Evolutionary conservation across 352 stramenopile species (phyloP), one percentile per base, ranked within the genome.

Genomic region (Globisporangium spiculum): DNA sequence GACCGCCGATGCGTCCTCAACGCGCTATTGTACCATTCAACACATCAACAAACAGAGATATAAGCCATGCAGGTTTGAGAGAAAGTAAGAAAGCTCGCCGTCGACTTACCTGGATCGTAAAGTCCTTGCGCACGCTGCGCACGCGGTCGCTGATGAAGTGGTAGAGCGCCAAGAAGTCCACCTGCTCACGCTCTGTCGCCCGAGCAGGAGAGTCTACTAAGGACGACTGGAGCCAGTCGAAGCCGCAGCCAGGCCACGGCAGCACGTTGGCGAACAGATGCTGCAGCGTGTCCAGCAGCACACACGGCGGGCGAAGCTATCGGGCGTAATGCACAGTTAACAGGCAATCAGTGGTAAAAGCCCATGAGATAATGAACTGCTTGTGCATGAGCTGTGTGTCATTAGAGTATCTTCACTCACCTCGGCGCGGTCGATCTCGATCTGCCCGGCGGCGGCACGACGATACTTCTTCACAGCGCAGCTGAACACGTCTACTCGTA

Each of bases 101-200:
- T 12, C n/a, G 22, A 24, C 57, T 8, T 71, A 88, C 81, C 78
- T 92, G 84, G 5, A 93, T 64, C 4, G 78, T 88, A 56, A 90
- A 87, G 72, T 93, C 85, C 62, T 93, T 83, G 44, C 85, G 81
- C 14, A 93, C 77, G 41, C 81, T 88, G 14, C 85, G 85, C 27
- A 91, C 38, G n/a, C 85, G 80, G 69, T 93, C 85, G 54, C 74
- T 84, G 1, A 93, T 22, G 63, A 91, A 93, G 64, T 93, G 78
- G 63, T 93, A 93, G 24, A 90, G 60, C 16, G 77, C 67, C 30
- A 93, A 46, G 64, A 93, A 93, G 34, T 65, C 55, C 30, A 41
- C 41, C 32, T 62, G 46, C 59, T 63, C 60, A 46, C 26, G 58
- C 1, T 70, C 55, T 16, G 62, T 56, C 5, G 38, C 52, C 20